A percentile compares a stretch with the other conserved stretches of the same genome.
phyloP scores from a whole-genome alignment of 257 asterid species.

The Ocimum tenuiflorum region DNA sequence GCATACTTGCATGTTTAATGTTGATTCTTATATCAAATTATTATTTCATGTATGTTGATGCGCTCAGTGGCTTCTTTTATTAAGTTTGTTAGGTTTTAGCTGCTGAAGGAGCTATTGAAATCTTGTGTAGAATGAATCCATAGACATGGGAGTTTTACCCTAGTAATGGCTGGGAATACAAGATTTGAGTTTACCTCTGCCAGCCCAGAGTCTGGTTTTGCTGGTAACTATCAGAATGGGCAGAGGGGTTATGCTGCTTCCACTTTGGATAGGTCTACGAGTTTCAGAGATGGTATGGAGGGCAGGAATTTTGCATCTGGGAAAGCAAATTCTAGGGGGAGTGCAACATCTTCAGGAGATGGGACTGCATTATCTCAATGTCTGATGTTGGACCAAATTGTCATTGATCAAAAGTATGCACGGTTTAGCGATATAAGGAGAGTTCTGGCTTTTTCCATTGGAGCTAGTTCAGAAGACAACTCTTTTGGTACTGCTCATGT shows the following conservation, averaged over 20 bases:
- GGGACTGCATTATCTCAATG: constrained; percentile 50
- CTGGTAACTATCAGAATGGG: constrained; percentile 61
- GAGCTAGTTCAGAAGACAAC: constrained; percentile 57
- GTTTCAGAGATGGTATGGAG: constrained; percentile 74
- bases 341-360: constrained; percentile 50
- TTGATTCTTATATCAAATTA: neutral
- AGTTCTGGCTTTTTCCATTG: constrained; percentile 50
- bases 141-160: constrained; percentile 32
- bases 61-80: constrained; percentile 9
- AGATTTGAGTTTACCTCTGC: constrained; percentile 65
- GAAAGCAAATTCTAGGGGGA: constrained; percentile 61
- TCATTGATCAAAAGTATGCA: constrained; percentile 41
- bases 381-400: constrained; percentile 61
- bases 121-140: constrained; percentile 16
- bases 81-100: constrained; percentile 24
- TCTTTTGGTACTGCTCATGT: constrained; percentile 53
- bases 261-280: constrained; percentile 63
- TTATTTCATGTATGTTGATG: constrained; percentile 18
- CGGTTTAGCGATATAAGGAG: constrained; percentile 59
- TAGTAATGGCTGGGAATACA: constrained; percentile 75
- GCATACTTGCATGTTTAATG: neutral
- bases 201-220: constrained; percentile 62
- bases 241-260: constrained; percentile 66
- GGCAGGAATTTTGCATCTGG: constrained; percentile 54
- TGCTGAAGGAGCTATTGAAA: constrained; percentile 19